Conservation (phyloP, 2,329 filamentous ascomycete genomes). For the Epichloe amarillans region DNA sequence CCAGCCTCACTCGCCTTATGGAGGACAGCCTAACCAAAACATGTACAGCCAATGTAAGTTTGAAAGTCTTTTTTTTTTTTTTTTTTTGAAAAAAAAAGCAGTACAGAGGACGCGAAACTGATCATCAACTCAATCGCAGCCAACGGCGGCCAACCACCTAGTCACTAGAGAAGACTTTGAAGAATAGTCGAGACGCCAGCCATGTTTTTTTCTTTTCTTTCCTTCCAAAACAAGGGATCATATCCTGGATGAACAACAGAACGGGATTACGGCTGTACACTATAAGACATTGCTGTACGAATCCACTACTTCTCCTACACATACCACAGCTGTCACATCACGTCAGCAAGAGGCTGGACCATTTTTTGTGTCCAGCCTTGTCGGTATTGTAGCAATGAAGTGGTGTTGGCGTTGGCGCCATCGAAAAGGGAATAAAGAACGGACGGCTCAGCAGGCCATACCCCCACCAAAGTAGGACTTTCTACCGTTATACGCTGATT, state of each 20-base stretch:
- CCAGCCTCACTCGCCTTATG: conserved; percentile 45
- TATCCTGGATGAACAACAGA: not conserved
- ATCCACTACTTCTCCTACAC: not conserved
- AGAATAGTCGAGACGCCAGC: not conserved
- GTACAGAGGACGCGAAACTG: not conserved
- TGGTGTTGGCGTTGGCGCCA: not conserved
- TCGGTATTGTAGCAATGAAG: not conserved
- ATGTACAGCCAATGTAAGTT: conserved; percentile 47
- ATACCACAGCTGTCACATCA: not conserved
- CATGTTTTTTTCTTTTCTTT: not conserved
- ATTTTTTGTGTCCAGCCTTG: not conserved
- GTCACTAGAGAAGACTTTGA: not conserved
- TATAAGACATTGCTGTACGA: conserved; percentile 2
- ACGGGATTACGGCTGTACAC: conserved; percentile 1
- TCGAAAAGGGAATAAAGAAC: not conserved
- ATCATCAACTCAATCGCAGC: conserved; percentile 1
- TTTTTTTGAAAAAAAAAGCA: not conserved
- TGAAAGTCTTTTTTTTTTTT: not conserved
- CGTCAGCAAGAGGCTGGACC: not conserved
- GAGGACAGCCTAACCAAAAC: conserved; percentile 39
- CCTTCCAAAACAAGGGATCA: not conserved
- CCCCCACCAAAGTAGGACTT: not conserved
- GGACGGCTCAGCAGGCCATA: conserved; percentile 1
- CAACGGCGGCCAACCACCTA: conserved; percentile 6
- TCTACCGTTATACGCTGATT: not conserved